Evolutionary conservation across 164 flowering plant species (phyloP).

Genomic region (Vitis amurensis): DNA sequence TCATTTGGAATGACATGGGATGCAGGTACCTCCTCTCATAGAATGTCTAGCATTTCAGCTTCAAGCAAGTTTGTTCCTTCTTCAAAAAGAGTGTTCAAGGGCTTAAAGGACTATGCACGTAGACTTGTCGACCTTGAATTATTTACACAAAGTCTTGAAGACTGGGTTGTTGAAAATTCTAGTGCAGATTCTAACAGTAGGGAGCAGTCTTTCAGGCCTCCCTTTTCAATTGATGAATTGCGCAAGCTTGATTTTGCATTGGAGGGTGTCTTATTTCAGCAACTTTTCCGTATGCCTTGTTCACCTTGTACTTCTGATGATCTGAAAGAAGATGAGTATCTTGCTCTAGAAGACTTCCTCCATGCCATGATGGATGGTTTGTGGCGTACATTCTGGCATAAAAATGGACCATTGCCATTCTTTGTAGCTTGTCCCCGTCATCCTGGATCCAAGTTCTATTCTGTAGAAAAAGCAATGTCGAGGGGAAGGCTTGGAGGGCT

Average conservation of each 20-base stretch:
- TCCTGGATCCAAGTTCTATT: constrained; percentile 59
- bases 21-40: constrained; percentile 49
- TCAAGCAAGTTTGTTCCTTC: constrained; percentile 50
- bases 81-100: constrained; percentile 56
- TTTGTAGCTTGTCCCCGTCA: constrained; percentile 52
- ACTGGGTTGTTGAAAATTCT: constrained; percentile 52
- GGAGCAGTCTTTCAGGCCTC: constrained; percentile 41
- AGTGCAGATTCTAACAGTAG: constrained; percentile 21
- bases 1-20: background rate
- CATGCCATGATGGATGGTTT: constrained; percentile 48
- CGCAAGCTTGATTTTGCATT: constrained; percentile 60
- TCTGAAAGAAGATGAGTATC: constrained; percentile 45
- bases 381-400: constrained; percentile 73
- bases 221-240: constrained; percentile 56
- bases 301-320: constrained; percentile 32
- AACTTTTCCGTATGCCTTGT: constrained; percentile 62
- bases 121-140: constrained; percentile 49
- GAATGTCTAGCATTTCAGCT: constrained; percentile 44
- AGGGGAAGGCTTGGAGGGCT: constrained; percentile 50
- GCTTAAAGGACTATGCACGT: constrained; percentile 49
- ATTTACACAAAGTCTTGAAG: constrained; percentile 49
- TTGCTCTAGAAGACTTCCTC: constrained; percentile 67
- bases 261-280: constrained; percentile 66
- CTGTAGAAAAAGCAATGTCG: constrained; percentile 54
- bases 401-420: constrained; percentile 52